Conservation (phyloP, 1,139 yeast species). For the Oligophagozyma castellii region DNA sequence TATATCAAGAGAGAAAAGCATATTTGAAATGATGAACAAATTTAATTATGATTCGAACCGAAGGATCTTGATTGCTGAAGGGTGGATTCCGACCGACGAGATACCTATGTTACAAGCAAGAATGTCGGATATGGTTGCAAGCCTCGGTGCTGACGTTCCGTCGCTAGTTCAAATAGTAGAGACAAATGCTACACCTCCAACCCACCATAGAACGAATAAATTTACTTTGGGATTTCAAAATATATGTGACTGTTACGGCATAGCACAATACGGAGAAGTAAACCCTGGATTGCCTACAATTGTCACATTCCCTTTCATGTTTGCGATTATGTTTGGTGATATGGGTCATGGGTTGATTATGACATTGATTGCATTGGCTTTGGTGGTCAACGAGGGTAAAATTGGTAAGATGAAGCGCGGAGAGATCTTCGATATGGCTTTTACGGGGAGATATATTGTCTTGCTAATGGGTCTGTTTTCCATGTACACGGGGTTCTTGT, state of each 20-base stretch:
- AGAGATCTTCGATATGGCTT: constrained; percentile 77
- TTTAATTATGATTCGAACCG: constrained; percentile 79
- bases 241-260: constrained; percentile 71
- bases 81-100: constrained; percentile 72
- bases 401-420: constrained; percentile 52
- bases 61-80: constrained; percentile 90
- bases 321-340: constrained; percentile 83
- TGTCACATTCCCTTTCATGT: constrained; percentile 75
- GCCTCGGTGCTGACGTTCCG: constrained; percentile 35
- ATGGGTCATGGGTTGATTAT: constrained; percentile 66
- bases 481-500: constrained; percentile 64
- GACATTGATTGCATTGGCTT: constrained; percentile 40
- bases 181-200: constrained; percentile 67
- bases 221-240: constrained; percentile 65
- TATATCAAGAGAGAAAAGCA: constrained; percentile 57
- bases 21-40: constrained; percentile 61
- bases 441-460: constrained; percentile 57
- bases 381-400: constrained; percentile 49
- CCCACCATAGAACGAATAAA: constrained; percentile 63
- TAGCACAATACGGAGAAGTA: constrained; percentile 63
- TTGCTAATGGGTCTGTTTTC: constrained; percentile 67
- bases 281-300: constrained; percentile 73
- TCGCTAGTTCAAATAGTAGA: constrained; percentile 69
- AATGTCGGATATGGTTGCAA: constrained; percentile 43
- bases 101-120: constrained; percentile 37